phyloP scores from a whole-genome alignment of 2,329 filamentous ascomycete genomes.

The Seiridium unicorne region DNA sequence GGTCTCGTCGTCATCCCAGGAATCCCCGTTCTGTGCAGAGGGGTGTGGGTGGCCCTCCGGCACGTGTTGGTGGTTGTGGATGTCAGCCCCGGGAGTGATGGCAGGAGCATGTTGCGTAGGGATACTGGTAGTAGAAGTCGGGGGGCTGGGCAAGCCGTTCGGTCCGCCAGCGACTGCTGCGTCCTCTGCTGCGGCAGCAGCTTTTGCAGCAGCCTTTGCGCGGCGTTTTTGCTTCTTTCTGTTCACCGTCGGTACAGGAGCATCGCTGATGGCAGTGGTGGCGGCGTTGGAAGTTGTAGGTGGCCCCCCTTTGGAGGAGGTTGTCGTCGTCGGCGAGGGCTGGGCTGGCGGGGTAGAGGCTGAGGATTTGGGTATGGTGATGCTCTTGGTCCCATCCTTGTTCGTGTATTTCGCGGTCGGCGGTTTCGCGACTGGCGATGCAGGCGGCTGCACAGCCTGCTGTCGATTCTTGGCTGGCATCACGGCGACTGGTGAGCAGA shows the following conservation, averaged over 20 bases:
- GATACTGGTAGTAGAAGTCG: constrained; percentile 25
- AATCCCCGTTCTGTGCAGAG: constrained; percentile 30
- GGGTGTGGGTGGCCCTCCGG: neutral
- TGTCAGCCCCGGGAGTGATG: neutral
- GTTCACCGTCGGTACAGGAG: constrained; percentile 61
- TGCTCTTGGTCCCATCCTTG: constrained; percentile 69
- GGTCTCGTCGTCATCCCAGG: constrained; percentile 49
- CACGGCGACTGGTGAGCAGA: constrained; percentile 20
- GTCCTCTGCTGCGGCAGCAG: constrained; percentile 45
- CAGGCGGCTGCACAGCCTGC: constrained; percentile 45
- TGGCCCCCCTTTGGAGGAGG: constrained; percentile 34
- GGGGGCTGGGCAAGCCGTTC: constrained; percentile 40
- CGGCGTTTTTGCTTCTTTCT: constrained; percentile 94
- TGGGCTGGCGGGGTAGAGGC: constrained; percentile 51
- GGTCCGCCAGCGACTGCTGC: constrained; percentile 19
- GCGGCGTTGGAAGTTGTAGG: constrained; percentile 26
- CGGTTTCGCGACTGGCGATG: constrained; percentile 48
- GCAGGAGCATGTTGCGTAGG: constrained; percentile 14
- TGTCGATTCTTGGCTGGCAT: constrained; percentile 55
- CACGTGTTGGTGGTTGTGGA: constrained; percentile 34
- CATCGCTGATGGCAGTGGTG: constrained; percentile 25
- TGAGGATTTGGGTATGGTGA: constrained; percentile 59
- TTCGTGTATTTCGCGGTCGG: constrained; percentile 62
- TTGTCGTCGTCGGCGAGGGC: constrained; percentile 47
- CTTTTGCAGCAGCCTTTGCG: constrained; percentile 77